These are phyloP conservation scores for Xanthoceras sorbifolium DNA, from an alignment of 345 rosid species.

Conservation along the genomic window DNA sequence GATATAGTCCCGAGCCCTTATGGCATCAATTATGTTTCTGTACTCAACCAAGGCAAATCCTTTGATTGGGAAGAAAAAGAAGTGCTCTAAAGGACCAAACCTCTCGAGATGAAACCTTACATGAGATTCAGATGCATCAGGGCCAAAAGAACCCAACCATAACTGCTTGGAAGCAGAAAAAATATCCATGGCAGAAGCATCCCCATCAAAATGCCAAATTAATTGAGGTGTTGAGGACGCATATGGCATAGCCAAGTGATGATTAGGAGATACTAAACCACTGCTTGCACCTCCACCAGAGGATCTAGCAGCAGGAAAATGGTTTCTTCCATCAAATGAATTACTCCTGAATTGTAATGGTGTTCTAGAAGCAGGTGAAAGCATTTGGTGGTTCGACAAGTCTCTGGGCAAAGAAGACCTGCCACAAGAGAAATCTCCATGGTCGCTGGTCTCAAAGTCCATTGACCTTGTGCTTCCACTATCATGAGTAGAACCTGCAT, in stretches of 20 bases:
- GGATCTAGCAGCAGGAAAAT: slow-evolving; percentile 39
- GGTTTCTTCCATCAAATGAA: slow-evolving; percentile 66
- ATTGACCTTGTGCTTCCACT: slow-evolving; percentile 63
- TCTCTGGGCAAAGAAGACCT: slow-evolving; percentile 72
- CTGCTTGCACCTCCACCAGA: slow-evolving; percentile 33
- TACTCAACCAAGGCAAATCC: slow-evolving; percentile 89
- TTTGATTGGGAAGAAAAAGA: slow-evolving; percentile 71
- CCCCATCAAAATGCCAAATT: slow-evolving; percentile 82
- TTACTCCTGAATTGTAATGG: slow-evolving; percentile 59
- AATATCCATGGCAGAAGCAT: slow-evolving; percentile 70
- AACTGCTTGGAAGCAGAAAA: slow-evolving; percentile 85
- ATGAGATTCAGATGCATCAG: slow-evolving; percentile 78
- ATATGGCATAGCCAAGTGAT: slow-evolving; percentile 44
- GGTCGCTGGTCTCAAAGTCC: slow-evolving; percentile 69
- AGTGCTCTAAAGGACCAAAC: slow-evolving; percentile 78
- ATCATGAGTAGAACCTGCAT: slow-evolving; percentile 56
- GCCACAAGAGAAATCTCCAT: slow-evolving; percentile 58
- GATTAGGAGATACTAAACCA: slow-evolving; percentile 58
- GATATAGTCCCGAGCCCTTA: slow-evolving; percentile 85
- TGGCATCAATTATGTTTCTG: slow-evolving; percentile 82
- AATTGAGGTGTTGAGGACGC: slow-evolving; percentile 47
- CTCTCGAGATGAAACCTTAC: slow-evolving; percentile 84
- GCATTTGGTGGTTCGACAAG: slow-evolving; percentile 48
- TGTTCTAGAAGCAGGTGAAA: slow-evolving; percentile 65
- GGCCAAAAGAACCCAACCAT: slow-evolving; percentile 80